These are phyloP conservation scores for Fusarium sp. DNA, from an alignment of 2,329 filamentous ascomycete species.

Conservation along the genomic window DNA sequence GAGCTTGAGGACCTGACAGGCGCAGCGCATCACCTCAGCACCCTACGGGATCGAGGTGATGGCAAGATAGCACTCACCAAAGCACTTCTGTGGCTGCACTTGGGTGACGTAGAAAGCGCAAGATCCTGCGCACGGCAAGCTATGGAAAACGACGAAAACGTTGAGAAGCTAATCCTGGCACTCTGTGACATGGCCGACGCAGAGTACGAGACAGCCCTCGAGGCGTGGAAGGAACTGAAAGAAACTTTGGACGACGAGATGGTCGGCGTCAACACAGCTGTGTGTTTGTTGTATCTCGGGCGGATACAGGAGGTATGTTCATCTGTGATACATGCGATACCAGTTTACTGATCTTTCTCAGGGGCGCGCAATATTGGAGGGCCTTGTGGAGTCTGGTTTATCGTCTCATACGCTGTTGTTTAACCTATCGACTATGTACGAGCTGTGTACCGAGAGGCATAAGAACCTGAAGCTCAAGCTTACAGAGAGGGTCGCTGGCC, in stretches of 20 bases:
- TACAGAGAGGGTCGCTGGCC: constrained; percentile 72
- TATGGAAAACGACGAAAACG: constrained; percentile 45
- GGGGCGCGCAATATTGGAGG: constrained; percentile 73
- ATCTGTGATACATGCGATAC: background rate
- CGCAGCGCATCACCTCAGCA: constrained; percentile 76
- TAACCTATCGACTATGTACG: constrained; percentile 91
- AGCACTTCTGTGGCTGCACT: constrained; percentile 77
- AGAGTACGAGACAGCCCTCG: constrained; percentile 71
- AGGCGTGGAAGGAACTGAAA: constrained; percentile 65
- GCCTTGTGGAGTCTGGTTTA: constrained; percentile 67
- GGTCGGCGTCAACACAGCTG: constrained; percentile 82
- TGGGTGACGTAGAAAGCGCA: constrained; percentile 80
- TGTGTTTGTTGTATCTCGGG: constrained; percentile 85
- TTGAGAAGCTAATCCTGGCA: constrained; percentile 66
- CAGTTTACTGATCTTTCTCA: constrained; percentile 45
- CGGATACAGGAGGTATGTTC: constrained; percentile 72
- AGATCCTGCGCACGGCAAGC: constrained; percentile 58
- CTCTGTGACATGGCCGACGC: constrained; percentile 83
- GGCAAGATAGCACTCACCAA: constrained; percentile 57
- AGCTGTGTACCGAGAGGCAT: constrained; percentile 84
- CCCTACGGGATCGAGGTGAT: constrained; percentile 56
- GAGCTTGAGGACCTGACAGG: constrained; percentile 90
- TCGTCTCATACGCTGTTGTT: constrained; percentile 85
- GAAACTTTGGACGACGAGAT: constrained; percentile 67
- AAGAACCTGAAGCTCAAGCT: constrained; percentile 74